These are phyloP conservation scores for Flaveria bidentis DNA, from an alignment of 129 eudicot species.

Conservation along the genomic window DNA sequence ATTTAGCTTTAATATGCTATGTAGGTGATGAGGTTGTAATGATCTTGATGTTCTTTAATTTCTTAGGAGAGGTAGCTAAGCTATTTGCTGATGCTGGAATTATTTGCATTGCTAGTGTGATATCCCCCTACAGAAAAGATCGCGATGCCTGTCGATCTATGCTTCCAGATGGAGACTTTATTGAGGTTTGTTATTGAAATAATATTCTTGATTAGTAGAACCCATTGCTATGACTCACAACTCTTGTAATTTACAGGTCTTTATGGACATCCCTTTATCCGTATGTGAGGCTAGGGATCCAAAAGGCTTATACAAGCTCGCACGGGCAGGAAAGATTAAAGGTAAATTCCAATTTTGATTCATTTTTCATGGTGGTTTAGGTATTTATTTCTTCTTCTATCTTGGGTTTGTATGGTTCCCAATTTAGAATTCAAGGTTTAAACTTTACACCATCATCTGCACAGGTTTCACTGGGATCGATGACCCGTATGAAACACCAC, in stretches of 20 bases:
- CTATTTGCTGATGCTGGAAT: conserved; percentile 95
- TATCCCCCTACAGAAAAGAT: conserved; percentile 93
- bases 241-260: conserved; percentile 51
- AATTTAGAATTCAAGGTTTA: neutral
- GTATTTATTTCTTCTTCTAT: neutral
- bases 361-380: neutral
- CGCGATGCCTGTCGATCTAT: conserved; percentile 83
- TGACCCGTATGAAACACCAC: conserved; percentile 89
- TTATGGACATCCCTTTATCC: conserved; percentile 82
- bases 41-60: neutral
- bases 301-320: conserved; percentile 92
- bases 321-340: conserved; percentile 92
- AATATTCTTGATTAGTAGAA: neutral
- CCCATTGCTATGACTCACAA: conserved; percentile 10
- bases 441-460: conserved; percentile 10
- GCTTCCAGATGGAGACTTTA: conserved; percentile 82
- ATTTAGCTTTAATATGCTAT: neutral
- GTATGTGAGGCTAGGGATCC: conserved; percentile 96
- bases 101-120: conserved; percentile 88
- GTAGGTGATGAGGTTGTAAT: neutral
- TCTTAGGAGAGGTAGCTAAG: conserved; percentile 92
- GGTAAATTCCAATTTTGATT: conserved; percentile 43
- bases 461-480: conserved; percentile 97
- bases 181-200: conserved; percentile 55
- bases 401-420: neutral